A percentile compares a stretch with the other conserved stretches of the same genome.
phyloP scores from a whole-genome alignment of 2,329 filamentous ascomycete genomes.

The Gnomoniopsis sp. region DNA sequence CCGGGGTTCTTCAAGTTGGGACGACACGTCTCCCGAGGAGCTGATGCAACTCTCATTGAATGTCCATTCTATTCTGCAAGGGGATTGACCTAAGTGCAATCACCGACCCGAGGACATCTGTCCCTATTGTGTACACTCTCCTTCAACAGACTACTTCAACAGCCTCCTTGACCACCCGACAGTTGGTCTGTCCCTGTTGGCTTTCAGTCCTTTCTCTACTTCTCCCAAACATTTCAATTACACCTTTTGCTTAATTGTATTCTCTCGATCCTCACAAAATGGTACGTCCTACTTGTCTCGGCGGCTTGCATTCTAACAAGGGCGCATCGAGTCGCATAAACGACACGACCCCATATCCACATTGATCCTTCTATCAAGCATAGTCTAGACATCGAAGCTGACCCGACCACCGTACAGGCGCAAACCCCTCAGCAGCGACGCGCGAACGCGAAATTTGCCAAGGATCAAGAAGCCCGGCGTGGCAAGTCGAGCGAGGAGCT shows the following conservation, averaged over 20 bases:
- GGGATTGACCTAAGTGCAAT: not conserved
- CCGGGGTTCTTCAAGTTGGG: constrained; percentile 4
- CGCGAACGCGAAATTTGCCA: constrained; percentile 75
- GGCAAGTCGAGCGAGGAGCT: constrained; percentile 67
- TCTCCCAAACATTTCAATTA: not conserved
- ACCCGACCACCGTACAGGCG: constrained; percentile 46
- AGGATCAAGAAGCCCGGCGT: constrained; percentile 68
- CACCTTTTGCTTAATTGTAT: not conserved
- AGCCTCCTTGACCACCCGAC: not conserved
- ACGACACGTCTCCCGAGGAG: constrained; percentile 16
- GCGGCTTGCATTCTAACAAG: not conserved
- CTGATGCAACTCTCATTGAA: constrained; percentile 7
- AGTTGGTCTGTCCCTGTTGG: not conserved
- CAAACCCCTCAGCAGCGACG: constrained; percentile 83
- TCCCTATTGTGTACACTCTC: constrained; percentile 4
- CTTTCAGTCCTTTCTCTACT: not conserved
- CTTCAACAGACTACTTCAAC: constrained; percentile 2
- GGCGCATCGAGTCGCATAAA: not conserved
- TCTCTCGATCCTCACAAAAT: constrained; percentile 7
- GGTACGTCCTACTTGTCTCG: constrained; percentile 3
- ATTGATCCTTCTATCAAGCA: not conserved
- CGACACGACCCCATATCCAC: not conserved
- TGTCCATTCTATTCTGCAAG: constrained; percentile 5
- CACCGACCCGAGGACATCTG: constrained; percentile 6
- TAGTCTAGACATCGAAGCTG: too few species aligned